phyloP scores from a whole-genome alignment of 2,329 filamentous ascomycete genomes.

The Albophoma yamanashiensis region DNA sequence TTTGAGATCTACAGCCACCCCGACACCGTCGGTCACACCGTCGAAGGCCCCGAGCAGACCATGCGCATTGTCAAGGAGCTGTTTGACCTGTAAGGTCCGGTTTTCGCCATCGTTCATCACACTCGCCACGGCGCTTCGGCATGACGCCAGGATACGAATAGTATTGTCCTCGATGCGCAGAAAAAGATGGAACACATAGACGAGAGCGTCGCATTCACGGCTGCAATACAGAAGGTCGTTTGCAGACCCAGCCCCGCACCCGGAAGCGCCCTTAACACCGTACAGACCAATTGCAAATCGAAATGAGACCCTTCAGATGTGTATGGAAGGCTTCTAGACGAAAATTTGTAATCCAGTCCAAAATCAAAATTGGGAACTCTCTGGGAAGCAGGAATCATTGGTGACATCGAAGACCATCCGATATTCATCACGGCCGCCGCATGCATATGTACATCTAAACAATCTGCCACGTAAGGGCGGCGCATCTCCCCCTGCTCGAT shows the following conservation, averaged over 20 bases:
- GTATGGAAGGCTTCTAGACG: too few species aligned
- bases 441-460: neutral
- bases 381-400: neutral
- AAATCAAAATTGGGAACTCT: neutral
- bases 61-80: slow-evolving; percentile 68
- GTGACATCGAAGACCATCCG: neutral
- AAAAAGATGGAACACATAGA: neutral
- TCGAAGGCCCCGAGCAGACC: slow-evolving; percentile 74
- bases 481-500: neutral
- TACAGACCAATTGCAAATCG: neutral
- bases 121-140: neutral
- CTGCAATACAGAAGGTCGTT: too few species aligned
- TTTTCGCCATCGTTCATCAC: neutral
- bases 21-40: slow-evolving; percentile 76
- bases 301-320: neutral
- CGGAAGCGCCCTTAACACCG: neutral
- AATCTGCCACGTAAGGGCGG: neutral
- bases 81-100: slow-evolving; percentile 48
- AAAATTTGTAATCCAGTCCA: neutral
- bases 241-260: neutral
- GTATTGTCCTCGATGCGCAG: neutral
- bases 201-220: neutral
- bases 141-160: neutral
- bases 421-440: neutral
- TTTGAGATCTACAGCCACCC: slow-evolving; percentile 83